Conservation (phyloP, 1,284 basidiomycete genomes). For the Uromyces viciae-fabae region DNA sequence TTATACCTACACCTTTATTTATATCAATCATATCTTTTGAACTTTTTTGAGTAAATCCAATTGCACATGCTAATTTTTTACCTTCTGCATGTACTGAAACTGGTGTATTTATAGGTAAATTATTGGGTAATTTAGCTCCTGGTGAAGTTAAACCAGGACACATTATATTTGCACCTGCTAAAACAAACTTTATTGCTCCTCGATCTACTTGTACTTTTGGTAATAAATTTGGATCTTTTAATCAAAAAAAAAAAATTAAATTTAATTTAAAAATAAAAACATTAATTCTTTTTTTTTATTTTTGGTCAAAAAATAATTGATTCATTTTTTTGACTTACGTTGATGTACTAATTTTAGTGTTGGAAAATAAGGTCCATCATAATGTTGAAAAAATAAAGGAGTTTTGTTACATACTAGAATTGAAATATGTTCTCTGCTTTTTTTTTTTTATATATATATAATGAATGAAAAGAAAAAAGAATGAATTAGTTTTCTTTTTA, state of each 20-base stretch:
- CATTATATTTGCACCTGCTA: constrained; percentile 63
- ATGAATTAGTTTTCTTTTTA: neutral
- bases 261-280: neutral
- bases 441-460: neutral
- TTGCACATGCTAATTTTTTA: constrained; percentile 86
- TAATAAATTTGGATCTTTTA: constrained; percentile 82
- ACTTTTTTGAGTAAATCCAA: constrained; percentile 76
- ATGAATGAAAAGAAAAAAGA: neutral
- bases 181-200: constrained; percentile 94
- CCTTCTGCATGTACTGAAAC: constrained; percentile 91
- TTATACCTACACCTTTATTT: constrained; percentile 87
- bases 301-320: constrained; percentile 13
- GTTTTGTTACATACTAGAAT: constrained; percentile 81
- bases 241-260: too few species aligned
- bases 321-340: constrained; percentile 62
- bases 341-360: constrained; percentile 83
- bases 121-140: constrained; percentile 75
- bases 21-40: constrained; percentile 84
- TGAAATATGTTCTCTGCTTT: constrained; percentile 78
- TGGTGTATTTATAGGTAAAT: constrained; percentile 66
- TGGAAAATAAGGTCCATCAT: constrained; percentile 87
- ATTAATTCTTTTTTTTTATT: too few species aligned
- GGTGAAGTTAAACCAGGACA: constrained; percentile 83
- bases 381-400: constrained; percentile 94
- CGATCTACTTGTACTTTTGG: constrained; percentile 87